A percentile compares a stretch with the other conserved stretches of the same genome.
Conservation (phyloP, 306 rosid species). For the Prunus campanulata region DNA sequence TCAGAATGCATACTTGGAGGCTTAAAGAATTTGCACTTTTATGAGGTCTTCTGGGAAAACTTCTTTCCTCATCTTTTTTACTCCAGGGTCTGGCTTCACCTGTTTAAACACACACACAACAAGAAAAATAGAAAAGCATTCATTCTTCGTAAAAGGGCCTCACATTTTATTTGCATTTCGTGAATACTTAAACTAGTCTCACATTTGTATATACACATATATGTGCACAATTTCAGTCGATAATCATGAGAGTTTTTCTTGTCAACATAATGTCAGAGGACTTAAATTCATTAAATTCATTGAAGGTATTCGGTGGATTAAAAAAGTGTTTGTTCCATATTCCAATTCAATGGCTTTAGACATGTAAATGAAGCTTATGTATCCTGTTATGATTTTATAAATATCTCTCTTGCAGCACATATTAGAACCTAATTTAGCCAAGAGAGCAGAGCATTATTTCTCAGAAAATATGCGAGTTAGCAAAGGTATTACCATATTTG, state of each 20-base stretch:
- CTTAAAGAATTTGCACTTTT: no score
- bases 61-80: no score
- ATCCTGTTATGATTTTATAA: conserved; percentile 22
- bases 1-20: no score
- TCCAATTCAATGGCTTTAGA: neutral
- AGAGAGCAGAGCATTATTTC: conserved; percentile 90
- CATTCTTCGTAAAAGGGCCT: neutral
- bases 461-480: conserved; percentile 81
- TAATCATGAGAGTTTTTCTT: neutral
- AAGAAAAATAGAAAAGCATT: neutral
- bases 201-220: neutral
- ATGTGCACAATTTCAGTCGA: neutral
- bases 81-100: no score
- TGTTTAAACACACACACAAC: no score
- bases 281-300: neutral
- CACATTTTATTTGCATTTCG: neutral
- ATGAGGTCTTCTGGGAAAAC: no score
- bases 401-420: conserved; percentile 43
- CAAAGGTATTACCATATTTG: conserved; percentile 49
- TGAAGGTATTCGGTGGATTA: neutral
- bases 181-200: neutral
- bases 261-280: neutral
- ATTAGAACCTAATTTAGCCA: conserved; percentile 58
- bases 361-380: neutral
- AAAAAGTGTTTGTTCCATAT: neutral